A percentile compares a stretch with the other conserved stretches of the same genome.
phyloP scores from a whole-genome alignment of 176 grass and related monocot species.

The Hordeum marinum region DNA sequence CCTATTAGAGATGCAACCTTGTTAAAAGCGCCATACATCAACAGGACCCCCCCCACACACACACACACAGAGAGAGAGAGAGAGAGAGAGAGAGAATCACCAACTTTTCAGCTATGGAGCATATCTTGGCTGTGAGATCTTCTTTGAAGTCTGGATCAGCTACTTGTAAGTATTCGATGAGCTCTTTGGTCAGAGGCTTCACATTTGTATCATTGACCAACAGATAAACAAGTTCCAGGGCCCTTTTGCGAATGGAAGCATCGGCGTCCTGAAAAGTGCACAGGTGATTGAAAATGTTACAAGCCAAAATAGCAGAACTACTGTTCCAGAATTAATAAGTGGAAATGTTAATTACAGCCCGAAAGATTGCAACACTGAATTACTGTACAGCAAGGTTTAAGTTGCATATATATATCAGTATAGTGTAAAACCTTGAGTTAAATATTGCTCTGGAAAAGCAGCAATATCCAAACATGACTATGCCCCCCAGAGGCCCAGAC shows the following conservation, averaged over 20 bases:
- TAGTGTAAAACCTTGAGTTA: not conserved
- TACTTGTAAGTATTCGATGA: constrained; percentile 76
- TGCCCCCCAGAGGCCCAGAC: not conserved
- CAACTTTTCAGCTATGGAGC: constrained; percentile 88
- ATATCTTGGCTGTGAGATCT: constrained; percentile 92
- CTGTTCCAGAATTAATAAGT: constrained; percentile 12
- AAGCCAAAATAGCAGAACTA: constrained; percentile 9
- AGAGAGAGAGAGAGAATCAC: not conserved
- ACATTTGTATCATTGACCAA: constrained; percentile 91
- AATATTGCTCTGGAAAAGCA: not conserved
- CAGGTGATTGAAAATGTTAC: constrained; percentile 15
- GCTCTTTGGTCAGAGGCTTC: constrained; percentile 87
- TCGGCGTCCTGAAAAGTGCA: constrained; percentile 77
- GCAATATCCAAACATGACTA: not conserved
- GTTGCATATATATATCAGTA: not conserved
- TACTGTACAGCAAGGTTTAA: constrained; percentile 8
- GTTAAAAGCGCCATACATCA: constrained; percentile 15
- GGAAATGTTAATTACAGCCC: not conserved
- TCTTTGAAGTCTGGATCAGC: constrained; percentile 93
- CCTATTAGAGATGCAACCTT: constrained; percentile 42
- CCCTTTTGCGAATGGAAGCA: constrained; percentile 99
- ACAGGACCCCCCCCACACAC: not conserved
- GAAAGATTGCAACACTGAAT: not conserved
- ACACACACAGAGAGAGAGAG: not conserved
- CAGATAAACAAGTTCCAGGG: constrained; percentile 83